A percentile compares a stretch with the other conserved stretches of the same genome.
These are phyloP conservation scores for Amauroascus niger DNA, from an alignment of 2,329 filamentous ascomycete genomes.

Conservation along the genomic window DNA sequence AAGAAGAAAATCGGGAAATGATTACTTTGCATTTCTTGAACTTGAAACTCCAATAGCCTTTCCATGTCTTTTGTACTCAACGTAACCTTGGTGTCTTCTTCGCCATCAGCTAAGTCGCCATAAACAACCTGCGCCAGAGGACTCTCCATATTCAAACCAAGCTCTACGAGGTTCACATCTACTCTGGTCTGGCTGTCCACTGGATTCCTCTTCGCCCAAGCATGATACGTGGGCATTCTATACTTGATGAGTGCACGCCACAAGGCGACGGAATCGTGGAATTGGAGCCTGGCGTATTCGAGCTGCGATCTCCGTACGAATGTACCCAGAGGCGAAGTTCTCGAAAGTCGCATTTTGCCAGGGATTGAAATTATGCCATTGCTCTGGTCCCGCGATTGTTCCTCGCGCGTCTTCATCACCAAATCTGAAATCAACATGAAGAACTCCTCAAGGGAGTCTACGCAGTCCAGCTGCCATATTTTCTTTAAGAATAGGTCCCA, in stretches of 20 bases:
- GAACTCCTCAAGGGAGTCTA: conserved; percentile 70
- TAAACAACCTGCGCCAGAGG: conserved; percentile 44
- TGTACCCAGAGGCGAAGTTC: conserved; percentile 67
- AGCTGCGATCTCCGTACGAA: conserved; percentile 68
- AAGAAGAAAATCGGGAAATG: conserved; percentile 22
- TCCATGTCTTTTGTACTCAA: conserved; percentile 74
- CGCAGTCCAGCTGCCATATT: conserved; percentile 73
- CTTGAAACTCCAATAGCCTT: conserved; percentile 73
- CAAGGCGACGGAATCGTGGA: conserved; percentile 65
- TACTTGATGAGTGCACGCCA: conserved; percentile 80
- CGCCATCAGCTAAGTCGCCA: conserved; percentile 36
- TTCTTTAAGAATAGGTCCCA: conserved; percentile 76
- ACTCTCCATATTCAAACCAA: conserved; percentile 46
- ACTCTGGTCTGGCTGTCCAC: conserved; percentile 43
- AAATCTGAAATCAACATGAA: conserved; percentile 53
- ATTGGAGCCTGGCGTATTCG: conserved; percentile 71
- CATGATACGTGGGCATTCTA: conserved; percentile 59
- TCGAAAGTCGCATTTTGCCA: conserved; percentile 53
- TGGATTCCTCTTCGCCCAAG: conserved; percentile 49
- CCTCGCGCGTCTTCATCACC: conserved; percentile 53
- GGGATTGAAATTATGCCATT: conserved; percentile 41
- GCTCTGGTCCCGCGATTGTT: conserved; percentile 48
- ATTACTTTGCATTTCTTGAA: conserved; percentile 72
- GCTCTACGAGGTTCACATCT: conserved; percentile 52
- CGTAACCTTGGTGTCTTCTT: conserved; percentile 33